phyloP scores from a whole-genome alignment of 2,329 filamentous ascomycete genomes.

The Rhynchosporium secalis region DNA sequence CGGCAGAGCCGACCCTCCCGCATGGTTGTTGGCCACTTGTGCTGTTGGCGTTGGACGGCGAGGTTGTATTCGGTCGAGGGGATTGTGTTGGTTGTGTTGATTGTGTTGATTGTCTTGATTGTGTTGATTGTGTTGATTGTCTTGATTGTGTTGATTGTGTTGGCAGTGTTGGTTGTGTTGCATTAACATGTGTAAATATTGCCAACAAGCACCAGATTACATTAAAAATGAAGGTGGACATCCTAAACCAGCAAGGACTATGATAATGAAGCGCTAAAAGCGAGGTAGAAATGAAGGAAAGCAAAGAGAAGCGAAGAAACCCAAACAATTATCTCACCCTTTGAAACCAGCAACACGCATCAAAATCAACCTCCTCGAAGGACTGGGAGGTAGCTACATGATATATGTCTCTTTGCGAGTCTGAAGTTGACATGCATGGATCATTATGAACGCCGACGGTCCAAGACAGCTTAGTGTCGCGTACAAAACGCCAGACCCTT shows the following conservation, averaged over 20 bases:
- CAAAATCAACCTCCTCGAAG: not conserved
- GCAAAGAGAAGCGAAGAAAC: conserved; percentile 5
- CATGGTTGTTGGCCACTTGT: not conserved
- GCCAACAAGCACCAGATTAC: conserved; percentile 12
- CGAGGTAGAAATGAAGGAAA: not conserved
- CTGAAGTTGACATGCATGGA: not conserved
- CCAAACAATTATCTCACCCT: not conserved
- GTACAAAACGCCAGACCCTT: conserved; percentile 2
- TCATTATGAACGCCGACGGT: not conserved
- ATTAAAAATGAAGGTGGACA: not conserved
- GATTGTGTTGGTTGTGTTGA: no score
- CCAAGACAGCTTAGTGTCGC: not conserved
- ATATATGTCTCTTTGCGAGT: not conserved
- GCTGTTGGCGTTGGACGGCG: not conserved
- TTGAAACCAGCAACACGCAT: conserved; percentile 3
- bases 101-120: no score
- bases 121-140: no score
- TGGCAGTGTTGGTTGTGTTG: not conserved
- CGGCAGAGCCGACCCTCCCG: not conserved
- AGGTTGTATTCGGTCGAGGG: not conserved
- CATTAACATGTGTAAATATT: conserved; percentile 2
- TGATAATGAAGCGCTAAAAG: not conserved
- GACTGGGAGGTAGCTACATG: not conserved
- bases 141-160: no score
- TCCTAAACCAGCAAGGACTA: not conserved